Conservation (phyloP, 495 filamentous ascomycete genomes). For the Hypoxylon crocopeplum region DNA sequence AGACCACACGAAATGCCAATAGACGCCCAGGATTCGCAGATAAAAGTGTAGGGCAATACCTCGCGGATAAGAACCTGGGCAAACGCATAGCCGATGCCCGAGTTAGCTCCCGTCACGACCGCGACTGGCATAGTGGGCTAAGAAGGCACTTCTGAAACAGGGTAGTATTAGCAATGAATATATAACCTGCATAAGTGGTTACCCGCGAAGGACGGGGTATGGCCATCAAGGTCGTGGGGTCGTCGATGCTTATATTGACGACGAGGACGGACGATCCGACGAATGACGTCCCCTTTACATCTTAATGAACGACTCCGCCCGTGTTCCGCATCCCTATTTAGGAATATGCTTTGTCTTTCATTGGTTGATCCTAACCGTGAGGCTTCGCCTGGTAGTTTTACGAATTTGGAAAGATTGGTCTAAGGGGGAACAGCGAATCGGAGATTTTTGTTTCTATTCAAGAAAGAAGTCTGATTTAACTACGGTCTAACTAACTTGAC, state of each 20-base stretch:
- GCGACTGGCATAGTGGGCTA: neutral
- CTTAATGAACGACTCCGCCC: conserved; percentile 6
- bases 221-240: conserved; percentile 44
- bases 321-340: conserved; percentile 22
- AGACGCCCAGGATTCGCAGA: too few species aligned
- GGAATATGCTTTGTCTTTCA: conserved; percentile 5
- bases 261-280: conserved; percentile 13
- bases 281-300: conserved; percentile 16
- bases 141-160: too few species aligned
- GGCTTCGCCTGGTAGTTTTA: neutral
- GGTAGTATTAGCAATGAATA: conserved; percentile 17
- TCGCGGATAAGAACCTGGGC: too few species aligned
- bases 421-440: conserved; percentile 9
- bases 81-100: conserved; percentile 51
- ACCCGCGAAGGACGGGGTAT: conserved; percentile 16
- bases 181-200: conserved; percentile 16
- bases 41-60: too few species aligned
- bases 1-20: neutral
- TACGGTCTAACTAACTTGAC: conserved; percentile 5
- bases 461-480: conserved; percentile 24
- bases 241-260: conserved; percentile 30
- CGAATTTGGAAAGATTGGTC: neutral
- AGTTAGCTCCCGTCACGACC: conserved; percentile 54
- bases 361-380: conserved; percentile 6
- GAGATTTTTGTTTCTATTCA: conserved; percentile 24